Conservation (phyloP, 169 alveolate species). For the Fabrea salina region DNA sequence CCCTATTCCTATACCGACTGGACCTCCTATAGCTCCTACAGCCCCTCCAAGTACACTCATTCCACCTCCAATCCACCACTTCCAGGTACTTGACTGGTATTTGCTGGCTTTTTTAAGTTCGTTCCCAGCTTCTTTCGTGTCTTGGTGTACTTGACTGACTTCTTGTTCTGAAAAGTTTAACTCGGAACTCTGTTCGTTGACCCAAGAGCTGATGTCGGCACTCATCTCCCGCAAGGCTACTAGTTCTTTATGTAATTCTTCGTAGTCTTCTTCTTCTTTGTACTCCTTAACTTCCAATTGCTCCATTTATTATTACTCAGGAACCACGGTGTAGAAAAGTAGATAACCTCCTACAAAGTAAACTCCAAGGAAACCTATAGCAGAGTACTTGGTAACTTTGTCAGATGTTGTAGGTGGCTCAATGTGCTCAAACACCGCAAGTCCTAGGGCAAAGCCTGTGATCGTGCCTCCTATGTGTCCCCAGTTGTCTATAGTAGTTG, state of each 20-base stretch:
- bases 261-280: neutral
- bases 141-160: neutral
- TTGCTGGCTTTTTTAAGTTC: neutral
- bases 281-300: too few species aligned
- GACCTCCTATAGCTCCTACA: neutral
- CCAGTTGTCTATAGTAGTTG: conserved; percentile 29
- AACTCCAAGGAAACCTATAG: neutral
- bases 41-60: neutral
- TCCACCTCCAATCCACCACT: neutral
- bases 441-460: neutral
- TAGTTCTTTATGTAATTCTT: neutral
- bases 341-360: neutral
- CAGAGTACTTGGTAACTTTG: neutral
- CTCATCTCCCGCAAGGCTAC: neutral
- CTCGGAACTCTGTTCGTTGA: neutral
- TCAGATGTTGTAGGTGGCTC: neutral
- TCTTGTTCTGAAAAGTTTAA: neutral
- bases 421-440: neutral
- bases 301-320: too few species aligned
- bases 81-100: neutral
- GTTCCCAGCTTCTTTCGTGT: neutral
- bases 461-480: conserved; percentile 59
- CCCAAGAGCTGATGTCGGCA: neutral
- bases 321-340: conserved; percentile 30
- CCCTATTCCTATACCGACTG: neutral